phyloP scores from a whole-genome alignment of 2,329 filamentous ascomycete species.

The Ascochyta koolunga region DNA sequence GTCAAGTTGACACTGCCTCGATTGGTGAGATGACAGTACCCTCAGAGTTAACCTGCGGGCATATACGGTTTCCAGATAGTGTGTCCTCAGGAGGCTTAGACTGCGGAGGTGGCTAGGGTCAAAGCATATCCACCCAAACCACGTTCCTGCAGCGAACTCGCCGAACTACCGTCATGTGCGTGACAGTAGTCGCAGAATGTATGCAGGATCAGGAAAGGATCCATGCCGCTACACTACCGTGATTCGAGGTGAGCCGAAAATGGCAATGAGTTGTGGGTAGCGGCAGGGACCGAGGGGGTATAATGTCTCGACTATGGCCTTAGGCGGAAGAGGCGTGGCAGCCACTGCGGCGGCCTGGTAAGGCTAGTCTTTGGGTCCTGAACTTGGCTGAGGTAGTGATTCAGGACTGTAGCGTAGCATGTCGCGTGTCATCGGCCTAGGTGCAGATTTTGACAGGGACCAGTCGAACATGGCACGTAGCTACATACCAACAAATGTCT shows the following conservation, averaged over 20 bases:
- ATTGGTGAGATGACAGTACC: conserved; percentile 20
- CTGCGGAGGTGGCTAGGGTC: conserved; percentile 20
- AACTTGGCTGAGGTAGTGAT: conserved; percentile 16
- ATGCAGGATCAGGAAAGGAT: conserved; percentile 16
- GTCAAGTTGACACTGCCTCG: background rate
- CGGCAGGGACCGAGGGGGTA: conserved; percentile 22
- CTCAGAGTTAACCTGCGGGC: conserved; percentile 9
- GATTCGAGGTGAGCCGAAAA: conserved; percentile 17
- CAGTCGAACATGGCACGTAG: conserved; percentile 6
- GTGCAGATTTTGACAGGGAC: conserved; percentile 18
- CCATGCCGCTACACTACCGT: conserved; percentile 14
- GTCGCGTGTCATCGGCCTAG: conserved; percentile 26
- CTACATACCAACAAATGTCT: background rate
- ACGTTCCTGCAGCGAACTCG: conserved; percentile 33
- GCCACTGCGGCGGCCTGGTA: conserved; percentile 14
- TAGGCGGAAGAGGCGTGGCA: conserved; percentile 17
- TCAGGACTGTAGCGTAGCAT: conserved; percentile 20
- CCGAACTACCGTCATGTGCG: conserved; percentile 25
- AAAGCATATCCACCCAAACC: conserved; percentile 13
- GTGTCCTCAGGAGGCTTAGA: conserved; percentile 20
- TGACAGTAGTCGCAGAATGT: conserved; percentile 30
- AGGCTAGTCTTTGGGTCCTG: conserved; percentile 18
- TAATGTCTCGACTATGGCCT: conserved; percentile 27
- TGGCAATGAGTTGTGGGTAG: conserved; percentile 10
- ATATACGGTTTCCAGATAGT: conserved; percentile 25